phyloP scores from a whole-genome alignment of 2,329 filamentous ascomycete species.

The Sporothrix luriei region DNA sequence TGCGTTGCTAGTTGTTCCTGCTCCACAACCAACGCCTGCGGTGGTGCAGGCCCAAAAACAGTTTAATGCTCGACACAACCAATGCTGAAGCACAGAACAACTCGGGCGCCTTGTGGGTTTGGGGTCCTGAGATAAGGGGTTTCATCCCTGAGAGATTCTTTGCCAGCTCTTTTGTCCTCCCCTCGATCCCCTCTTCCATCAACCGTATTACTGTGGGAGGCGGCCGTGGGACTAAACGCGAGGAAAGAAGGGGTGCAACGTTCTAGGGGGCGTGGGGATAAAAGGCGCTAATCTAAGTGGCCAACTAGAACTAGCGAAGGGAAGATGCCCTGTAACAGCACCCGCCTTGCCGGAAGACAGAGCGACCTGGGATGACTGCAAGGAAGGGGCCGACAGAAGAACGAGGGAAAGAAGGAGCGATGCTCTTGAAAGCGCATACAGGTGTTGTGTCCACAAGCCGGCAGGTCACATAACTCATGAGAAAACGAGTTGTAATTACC shows the following conservation, averaged over 20 bases:
- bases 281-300: conserved; percentile 14
- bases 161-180: conserved; percentile 1
- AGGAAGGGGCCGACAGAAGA: conserved; percentile 14
- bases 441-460: conserved; percentile 2
- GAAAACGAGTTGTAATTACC: background rate
- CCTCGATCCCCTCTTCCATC: background rate
- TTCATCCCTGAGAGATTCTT: conserved; percentile 30
- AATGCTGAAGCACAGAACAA: conserved; percentile 8
- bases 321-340: conserved; percentile 21
- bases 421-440: background rate
- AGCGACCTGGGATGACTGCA: background rate
- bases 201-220: conserved; percentile 13
- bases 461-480: background rate
- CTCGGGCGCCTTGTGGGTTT: background rate
- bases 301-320: conserved; percentile 2
- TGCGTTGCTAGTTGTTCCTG: conserved; percentile 14
- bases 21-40: conserved; percentile 1
- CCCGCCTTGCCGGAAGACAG: background rate
- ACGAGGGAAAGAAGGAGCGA: background rate
- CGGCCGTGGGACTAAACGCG: conserved; percentile 16
- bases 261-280: conserved; percentile 25
- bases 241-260: conserved; percentile 21
- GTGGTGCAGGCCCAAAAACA: background rate
- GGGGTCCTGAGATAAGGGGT: conserved; percentile 28
- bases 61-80: background rate